Conservation (phyloP, 352 stramenopile species). For the Globisporangium polare region DNA sequence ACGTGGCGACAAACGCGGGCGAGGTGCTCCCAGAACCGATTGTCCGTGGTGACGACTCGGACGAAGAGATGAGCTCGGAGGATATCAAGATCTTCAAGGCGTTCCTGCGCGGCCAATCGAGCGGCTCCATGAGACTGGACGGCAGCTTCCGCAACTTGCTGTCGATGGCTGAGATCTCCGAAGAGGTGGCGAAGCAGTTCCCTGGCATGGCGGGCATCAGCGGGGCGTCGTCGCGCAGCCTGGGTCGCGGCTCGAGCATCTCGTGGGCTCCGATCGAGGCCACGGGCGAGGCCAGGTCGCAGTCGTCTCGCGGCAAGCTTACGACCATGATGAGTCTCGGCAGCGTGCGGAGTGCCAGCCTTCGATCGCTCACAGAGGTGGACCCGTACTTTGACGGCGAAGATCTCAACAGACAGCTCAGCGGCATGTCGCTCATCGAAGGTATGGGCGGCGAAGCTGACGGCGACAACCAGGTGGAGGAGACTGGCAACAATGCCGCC, state of each 20-base stretch:
- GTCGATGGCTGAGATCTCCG: slow-evolving; percentile 25
- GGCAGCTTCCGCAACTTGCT: slow-evolving; percentile 25
- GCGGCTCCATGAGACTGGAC: slow-evolving; percentile 32
- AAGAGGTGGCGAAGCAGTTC: slow-evolving; percentile 12
- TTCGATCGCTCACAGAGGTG: slow-evolving; percentile 46
- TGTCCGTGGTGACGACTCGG: slow-evolving; percentile 27
- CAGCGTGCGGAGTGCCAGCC: slow-evolving; percentile 43
- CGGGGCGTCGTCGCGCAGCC: slow-evolving; percentile 8
- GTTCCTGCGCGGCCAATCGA: slow-evolving; percentile 52
- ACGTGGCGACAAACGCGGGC: background rate
- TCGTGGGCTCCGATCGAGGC: slow-evolving; percentile 20
- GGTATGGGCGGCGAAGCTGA: slow-evolving; percentile 5
- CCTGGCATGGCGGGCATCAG: slow-evolving; percentile 8
- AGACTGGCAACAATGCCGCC: background rate
- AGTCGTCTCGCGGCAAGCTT: slow-evolving; percentile 24
- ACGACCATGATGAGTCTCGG: slow-evolving; percentile 56
- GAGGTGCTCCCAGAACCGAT: slow-evolving; percentile 36
- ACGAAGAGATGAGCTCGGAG: slow-evolving; percentile 54
- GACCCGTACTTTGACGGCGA: slow-evolving; percentile 51
- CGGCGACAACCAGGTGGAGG: slow-evolving; percentile 10
- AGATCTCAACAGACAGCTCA: slow-evolving; percentile 41
- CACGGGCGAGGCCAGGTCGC: slow-evolving; percentile 2
- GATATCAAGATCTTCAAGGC: slow-evolving; percentile 61
- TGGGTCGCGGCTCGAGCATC: slow-evolving; percentile 16
- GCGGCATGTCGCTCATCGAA: slow-evolving; percentile 41